Evolutionary conservation across 1,139 yeast species (phyloP).

Genomic region (Taiozyma sp.): DNA sequence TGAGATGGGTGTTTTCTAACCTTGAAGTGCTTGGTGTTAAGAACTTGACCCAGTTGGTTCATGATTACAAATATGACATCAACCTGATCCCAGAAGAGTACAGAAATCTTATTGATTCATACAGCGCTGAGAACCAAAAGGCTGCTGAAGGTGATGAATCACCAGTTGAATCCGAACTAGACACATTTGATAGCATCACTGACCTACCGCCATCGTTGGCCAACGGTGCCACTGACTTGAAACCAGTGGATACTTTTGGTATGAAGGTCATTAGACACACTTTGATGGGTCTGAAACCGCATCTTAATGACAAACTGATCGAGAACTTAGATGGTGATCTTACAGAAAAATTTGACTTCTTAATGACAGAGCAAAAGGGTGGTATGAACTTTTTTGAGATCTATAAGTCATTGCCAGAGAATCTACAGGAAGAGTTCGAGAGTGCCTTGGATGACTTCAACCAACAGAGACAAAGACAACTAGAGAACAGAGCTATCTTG

Average conservation of each 20-base stretch:
- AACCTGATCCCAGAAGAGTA: conserved; percentile 33
- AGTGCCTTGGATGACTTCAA: conserved; percentile 63
- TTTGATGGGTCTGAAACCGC: conserved; percentile 50
- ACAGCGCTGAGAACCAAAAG: background rate
- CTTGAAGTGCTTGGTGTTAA: conserved; percentile 66
- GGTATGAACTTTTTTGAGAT: conserved; percentile 62
- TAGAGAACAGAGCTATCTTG: conserved; percentile 76
- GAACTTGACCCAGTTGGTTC: conserved; percentile 43
- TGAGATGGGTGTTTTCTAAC: conserved; percentile 44
- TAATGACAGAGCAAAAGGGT: conserved; percentile 16
- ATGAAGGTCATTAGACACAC: conserved; percentile 78
- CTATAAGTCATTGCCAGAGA: conserved; percentile 43
- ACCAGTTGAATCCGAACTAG: conserved; percentile 4
- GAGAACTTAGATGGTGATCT: conserved; percentile 34
- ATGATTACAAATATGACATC: conserved; percentile 21
- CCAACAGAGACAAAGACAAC: conserved; percentile 62
- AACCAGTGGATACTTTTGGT: conserved; percentile 74
- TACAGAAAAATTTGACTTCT: conserved; percentile 25
- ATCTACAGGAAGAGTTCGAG: conserved; percentile 54
- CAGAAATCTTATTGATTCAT: conserved; percentile 26
- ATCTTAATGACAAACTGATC: conserved; percentile 28
- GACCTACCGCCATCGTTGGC: conserved; percentile 20
- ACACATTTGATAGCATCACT: conserved; percentile 7
- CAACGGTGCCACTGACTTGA: conserved; percentile 46
- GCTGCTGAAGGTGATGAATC: background rate